These are phyloP conservation scores for Colletotrichum euphorbiae DNA, from an alignment of 2,329 filamentous ascomycete species.

Conservation along the genomic window DNA sequence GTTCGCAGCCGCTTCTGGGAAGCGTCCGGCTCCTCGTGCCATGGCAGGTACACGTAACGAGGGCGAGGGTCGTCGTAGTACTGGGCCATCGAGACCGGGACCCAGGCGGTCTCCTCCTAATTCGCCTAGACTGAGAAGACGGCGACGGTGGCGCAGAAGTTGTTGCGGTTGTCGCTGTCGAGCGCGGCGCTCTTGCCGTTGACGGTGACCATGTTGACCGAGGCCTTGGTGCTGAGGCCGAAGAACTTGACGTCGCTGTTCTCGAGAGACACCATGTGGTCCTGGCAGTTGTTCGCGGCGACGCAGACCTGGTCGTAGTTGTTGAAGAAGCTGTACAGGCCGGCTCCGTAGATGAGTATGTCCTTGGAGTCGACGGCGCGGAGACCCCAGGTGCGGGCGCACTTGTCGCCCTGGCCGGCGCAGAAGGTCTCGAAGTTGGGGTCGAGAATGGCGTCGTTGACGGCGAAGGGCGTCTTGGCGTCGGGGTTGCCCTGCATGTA, in stretches of 20 bases:
- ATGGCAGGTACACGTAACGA: not conserved
- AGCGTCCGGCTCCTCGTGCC: not conserved
- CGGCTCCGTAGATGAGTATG: slow-evolving; percentile 77
- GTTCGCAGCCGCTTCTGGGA: not conserved
- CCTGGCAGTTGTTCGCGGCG: slow-evolving; percentile 75
- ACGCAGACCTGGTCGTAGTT: slow-evolving; percentile 82
- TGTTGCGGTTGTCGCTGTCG: slow-evolving; percentile 73
- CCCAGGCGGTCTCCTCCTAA: not conserved
- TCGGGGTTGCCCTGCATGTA: slow-evolving; percentile 89
- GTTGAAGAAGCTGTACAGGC: slow-evolving; percentile 86
- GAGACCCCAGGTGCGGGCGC: slow-evolving; percentile 82
- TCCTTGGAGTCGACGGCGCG: slow-evolving; percentile 76
- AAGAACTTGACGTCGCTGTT: slow-evolving; percentile 72
- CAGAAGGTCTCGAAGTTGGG: slow-evolving; percentile 75
- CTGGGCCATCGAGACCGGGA: not conserved
- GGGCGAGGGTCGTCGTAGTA: not conserved
- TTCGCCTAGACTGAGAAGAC: slow-evolving; percentile 52
- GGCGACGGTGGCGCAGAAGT: slow-evolving; percentile 72
- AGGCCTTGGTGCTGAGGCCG: slow-evolving; percentile 80
- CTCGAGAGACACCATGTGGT: slow-evolving; percentile 81
- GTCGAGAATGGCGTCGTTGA: slow-evolving; percentile 68
- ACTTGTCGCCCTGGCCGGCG: slow-evolving; percentile 54
- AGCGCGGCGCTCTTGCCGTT: slow-evolving; percentile 65
- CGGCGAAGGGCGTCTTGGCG: slow-evolving; percentile 72
- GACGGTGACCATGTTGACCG: slow-evolving; percentile 77